These are phyloP conservation scores for Escovopsis sp. DNA, from an alignment of 2,329 filamentous ascomycete genomes.

Conservation along the genomic window DNA sequence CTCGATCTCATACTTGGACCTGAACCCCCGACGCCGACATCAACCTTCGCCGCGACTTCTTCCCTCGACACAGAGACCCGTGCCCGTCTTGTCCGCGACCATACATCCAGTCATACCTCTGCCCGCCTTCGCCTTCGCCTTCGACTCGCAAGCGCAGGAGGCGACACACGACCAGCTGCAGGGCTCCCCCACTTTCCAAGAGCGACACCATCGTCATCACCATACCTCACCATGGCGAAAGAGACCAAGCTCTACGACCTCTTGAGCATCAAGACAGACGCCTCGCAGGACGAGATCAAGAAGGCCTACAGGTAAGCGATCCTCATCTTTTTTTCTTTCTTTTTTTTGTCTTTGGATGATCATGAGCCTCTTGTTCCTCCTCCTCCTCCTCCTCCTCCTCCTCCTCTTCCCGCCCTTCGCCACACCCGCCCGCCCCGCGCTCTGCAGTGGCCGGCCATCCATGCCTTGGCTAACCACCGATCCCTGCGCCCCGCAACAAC, in stretches of 20 bases:
- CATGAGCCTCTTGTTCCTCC: too few relatives aligned
- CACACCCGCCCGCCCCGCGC: not conserved
- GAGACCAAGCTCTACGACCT: constrained; percentile 93
- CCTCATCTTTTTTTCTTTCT: constrained; percentile 3
- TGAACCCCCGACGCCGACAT: too few relatives aligned
- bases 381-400: too few relatives aligned
- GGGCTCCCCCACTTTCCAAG: not conserved
- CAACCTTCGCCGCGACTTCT: too few relatives aligned
- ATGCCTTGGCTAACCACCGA: constrained; percentile 20
- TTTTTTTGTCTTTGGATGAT: constrained; percentile 3
- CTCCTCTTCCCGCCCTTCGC: not conserved
- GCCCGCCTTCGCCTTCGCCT: too few relatives aligned
- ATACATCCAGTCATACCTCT: too few relatives aligned
- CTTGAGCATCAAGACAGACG: constrained; percentile 62
- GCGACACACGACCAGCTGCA: not conserved
- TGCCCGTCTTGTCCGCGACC: too few relatives aligned
- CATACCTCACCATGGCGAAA: constrained; percentile 55
- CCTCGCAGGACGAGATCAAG: constrained; percentile 88
- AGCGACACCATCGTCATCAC: not conserved
- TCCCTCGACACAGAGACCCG: too few relatives aligned
- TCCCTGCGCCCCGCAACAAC: constrained; percentile 5
- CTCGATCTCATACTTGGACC: too few relatives aligned
- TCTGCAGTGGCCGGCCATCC: not conserved
- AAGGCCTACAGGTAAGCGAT: constrained; percentile 70
- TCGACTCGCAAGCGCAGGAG: too few relatives aligned